Base-by-base conservation (phyloP, 148 eudicot genomes). In the Spergularia bocconei region DNA sequence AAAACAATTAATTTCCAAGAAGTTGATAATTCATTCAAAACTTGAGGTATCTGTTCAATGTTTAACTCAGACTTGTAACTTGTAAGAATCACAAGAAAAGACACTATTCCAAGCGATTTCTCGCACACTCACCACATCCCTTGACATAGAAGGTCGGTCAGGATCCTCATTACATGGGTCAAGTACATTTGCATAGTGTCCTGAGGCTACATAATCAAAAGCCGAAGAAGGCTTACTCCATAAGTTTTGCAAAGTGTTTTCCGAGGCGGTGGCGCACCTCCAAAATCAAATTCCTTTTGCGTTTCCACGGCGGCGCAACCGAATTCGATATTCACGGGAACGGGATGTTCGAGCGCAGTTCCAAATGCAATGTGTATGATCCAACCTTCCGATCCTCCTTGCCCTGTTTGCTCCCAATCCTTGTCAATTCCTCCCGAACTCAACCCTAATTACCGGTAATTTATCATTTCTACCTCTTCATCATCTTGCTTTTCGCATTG, bases 141-240 rank as follows among this genome's bases (percentile, higher is more conserved):
- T 86, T 75, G 99, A 95, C 58, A 95, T 41, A 69, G 97, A 92
- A 69, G 82, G 88, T 67, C 77, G 82, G 59, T 80, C 73, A 63
- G 41, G 51, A 63, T 83, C 81, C 67, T 82, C 85, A 6, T 67
- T n/a, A 71, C 77, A 76, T 44, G 85, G 80, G 75, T 92, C 97
- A 79, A 87, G 57, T 70, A 95, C 86, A 58, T 85, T 92, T 79
- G 99, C 99, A 80, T 95, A 95, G 79, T 95, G 99, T 76, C 99
- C 99, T 48, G 99, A 95, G 74, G 92, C 99, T 81, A 95, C 84
- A 82, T 80, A 92, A 79, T 95, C 36, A 29, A 29, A 29, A 29
- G 36, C 36, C 36, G 36, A 29, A 29, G 36, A 29, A 29, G 36
- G 36, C 36, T 29, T 29, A 29, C 36, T 29, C 36, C 36, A 29